Evolutionary conservation across 176 grass and related monocot genomes (phyloP), one percentile per base, ranked within the genome.

Genomic region (Oryza rufipogon): DNA sequence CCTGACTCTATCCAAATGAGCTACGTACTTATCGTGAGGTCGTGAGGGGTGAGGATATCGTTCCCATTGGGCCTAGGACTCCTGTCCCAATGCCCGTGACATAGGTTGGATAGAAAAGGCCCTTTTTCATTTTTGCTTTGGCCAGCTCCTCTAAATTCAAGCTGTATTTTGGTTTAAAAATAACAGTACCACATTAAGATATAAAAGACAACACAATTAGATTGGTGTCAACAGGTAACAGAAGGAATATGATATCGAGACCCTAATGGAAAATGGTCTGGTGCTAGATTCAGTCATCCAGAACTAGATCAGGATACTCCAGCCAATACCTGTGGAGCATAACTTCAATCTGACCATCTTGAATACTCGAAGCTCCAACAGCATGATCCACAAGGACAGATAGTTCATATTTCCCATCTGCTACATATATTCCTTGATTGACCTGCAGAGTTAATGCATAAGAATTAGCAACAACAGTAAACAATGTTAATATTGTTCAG

Each of bases 291-390:
- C 52, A 20, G 52, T 20, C 6, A 20, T 82, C 66, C 44, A 19
- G 15, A 87, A 64, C 30, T 32, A 32, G 30, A 32, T 32, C 30
- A 32, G 23, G 19, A 26, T n/a, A 73, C 1, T 72, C 26, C 11
- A 78, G 54, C 17, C 86, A 83, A 60, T 86, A 94, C 95, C 92
- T 94, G 69, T 97, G 95, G 74, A 97, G 76, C 95, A 97, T 97
- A 52, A 97, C 75, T 89, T 97, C 95, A 75, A 94, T 87, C 84
- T 94, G 87, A 22, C 92, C 95, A 58, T 97, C 95, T 80, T 85
- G 75, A 89, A 97, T 94, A 51, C 95, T 97, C 56, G 92, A 94
- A 90, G 92, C 90, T 84, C 95, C 95, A 74, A 94, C 83, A 81
- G 88, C 90, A 86, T 85, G 92, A 87, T 97, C 95, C 54, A 97